Evolutionary conservation across 202 grass and related monocot species (phyloP), one percentile per base, ranked within the genome.

Genomic region (Carex arenaria): DNA sequence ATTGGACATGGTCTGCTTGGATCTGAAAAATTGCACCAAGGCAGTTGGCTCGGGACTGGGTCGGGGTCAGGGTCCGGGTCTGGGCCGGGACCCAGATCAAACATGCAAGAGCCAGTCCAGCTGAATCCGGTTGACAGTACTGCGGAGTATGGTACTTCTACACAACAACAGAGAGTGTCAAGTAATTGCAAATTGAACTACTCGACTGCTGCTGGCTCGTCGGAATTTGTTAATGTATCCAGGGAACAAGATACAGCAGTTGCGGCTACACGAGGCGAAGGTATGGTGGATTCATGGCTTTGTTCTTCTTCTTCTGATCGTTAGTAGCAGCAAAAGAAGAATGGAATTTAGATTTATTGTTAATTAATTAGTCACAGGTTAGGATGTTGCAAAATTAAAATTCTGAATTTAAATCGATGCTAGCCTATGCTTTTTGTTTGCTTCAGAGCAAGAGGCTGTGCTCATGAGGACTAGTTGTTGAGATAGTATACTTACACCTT

Each of bases 211-310:
- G 19, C 80, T 15, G 88, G 85, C 10, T 89, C 84, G 5, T 80
- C 91, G 0, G 90, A 69, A 30, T 82, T 67, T 82, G 80, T 82
- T 4, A 68, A 57, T 82, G 80, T 57, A 64, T 67, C 63, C 3
- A 82, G 61, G 49, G 63, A 82, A 54, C 38, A 82, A 82, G 80
- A 82, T 13, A 61, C 74, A 1, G 10, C 60, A 4, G 72, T 85
- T 4, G 40, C 74, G 36, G 61, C 80, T 54, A 57, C 49, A 9
- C 72, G 89, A 15, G 83, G 94, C 47, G 89, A 92, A 84, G 94
- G 91, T 54, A 86, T 90, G 80, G 61, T 79, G 51, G 94, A 94
- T 73, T 87, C 94, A 22, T 97, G 94, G 94, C 87, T 94, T 84
- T 97, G 89, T 90, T 94, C 91, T 86, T 97, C 94, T 82, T 64